phyloP scores from a whole-genome alignment of 2,329 filamentous ascomycete genomes.

The Paracamarosporium sp. region DNA sequence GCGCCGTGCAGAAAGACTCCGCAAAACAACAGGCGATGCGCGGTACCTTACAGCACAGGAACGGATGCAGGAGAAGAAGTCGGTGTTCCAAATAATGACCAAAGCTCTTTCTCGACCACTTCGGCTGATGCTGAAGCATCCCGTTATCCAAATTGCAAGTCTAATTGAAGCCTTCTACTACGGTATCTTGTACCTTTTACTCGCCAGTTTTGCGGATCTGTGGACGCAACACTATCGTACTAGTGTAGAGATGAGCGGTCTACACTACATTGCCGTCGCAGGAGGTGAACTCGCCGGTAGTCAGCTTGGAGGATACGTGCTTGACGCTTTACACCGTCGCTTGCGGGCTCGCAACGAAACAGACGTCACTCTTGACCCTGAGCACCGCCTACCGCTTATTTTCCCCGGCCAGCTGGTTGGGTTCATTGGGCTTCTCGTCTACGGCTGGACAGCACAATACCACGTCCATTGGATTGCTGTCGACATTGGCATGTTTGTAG shows the following conservation, averaged over 20 bases:
- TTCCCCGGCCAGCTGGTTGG: slow-evolving; percentile 28
- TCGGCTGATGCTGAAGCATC: slow-evolving; percentile 61
- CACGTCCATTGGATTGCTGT: slow-evolving; percentile 45
- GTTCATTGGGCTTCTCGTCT: slow-evolving; percentile 28
- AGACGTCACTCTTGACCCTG: slow-evolving; percentile 34
- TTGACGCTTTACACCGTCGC: slow-evolving; percentile 61
- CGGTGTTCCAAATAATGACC: slow-evolving; percentile 48
- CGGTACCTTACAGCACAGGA: slow-evolving; percentile 58
- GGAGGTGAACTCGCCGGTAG: slow-evolving; percentile 66
- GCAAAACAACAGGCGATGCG: slow-evolving; percentile 68
- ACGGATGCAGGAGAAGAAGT: slow-evolving; percentile 22
- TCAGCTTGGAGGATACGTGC: slow-evolving; percentile 58
- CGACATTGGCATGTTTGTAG: slow-evolving; percentile 56
- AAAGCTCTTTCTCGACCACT: slow-evolving; percentile 58
- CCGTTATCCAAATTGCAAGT: slow-evolving; percentile 57
- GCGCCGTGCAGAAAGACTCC: slow-evolving; percentile 30
- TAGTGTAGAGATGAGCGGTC: slow-evolving; percentile 26
- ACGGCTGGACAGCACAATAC: slow-evolving; percentile 34
- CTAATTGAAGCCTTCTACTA: slow-evolving; percentile 39
- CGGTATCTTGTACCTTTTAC: slow-evolving; percentile 43
- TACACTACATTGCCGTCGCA: slow-evolving; percentile 30
- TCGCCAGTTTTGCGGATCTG: slow-evolving; percentile 34
- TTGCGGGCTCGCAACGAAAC: slow-evolving; percentile 51
- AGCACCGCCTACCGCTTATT: slow-evolving; percentile 33
- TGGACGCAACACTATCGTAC: slow-evolving; percentile 29